Evolutionary conservation across 2,329 filamentous ascomycete genomes (phyloP).

Genomic region (Neonectria sp.): DNA sequence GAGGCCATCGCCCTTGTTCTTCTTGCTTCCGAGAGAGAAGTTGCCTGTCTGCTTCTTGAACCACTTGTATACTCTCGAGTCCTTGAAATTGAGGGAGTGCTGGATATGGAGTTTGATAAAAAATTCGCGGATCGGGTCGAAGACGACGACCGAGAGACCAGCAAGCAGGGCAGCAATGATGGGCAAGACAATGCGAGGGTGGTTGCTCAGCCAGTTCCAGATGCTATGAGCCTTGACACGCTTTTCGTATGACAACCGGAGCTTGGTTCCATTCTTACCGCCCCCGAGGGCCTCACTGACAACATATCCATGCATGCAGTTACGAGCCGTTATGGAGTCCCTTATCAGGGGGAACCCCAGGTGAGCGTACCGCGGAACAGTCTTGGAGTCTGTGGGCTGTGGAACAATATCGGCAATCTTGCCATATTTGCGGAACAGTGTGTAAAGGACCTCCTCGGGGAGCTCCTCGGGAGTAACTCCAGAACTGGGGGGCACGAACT

Average conservation of each 20-base stretch:
- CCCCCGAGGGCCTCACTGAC: conserved; percentile 79
- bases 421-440: conserved; percentile 89
- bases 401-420: conserved; percentile 89
- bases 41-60: conserved; percentile 75
- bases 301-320: conserved; percentile 90
- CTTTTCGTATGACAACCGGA: conserved; percentile 88
- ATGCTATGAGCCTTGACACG: conserved; percentile 84
- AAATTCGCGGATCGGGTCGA: conserved; percentile 94
- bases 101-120: conserved; percentile 93
- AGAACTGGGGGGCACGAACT: conserved; percentile 83
- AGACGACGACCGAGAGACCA: conserved; percentile 86
- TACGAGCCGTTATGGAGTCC: conserved; percentile 89
- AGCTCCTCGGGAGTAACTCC: conserved; percentile 83
- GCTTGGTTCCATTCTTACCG: conserved; percentile 80
- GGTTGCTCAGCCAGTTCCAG: conserved; percentile 88
- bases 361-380: conserved; percentile 83
- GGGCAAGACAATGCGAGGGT: conserved; percentile 91
- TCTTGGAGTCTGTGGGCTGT: conserved; percentile 89
- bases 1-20: conserved; percentile 77
- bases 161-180: conserved; percentile 85
- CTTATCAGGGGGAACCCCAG: conserved; percentile 82
- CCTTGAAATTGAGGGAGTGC: conserved; percentile 79
- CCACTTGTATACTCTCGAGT: conserved; percentile 85
- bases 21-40: conserved; percentile 72
- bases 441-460: conserved; percentile 89